Evolutionary conservation across 169 alveolate species (phyloP), one percentile per base, ranked within the genome.

Genomic region (Eimeria acervulina): DNA sequence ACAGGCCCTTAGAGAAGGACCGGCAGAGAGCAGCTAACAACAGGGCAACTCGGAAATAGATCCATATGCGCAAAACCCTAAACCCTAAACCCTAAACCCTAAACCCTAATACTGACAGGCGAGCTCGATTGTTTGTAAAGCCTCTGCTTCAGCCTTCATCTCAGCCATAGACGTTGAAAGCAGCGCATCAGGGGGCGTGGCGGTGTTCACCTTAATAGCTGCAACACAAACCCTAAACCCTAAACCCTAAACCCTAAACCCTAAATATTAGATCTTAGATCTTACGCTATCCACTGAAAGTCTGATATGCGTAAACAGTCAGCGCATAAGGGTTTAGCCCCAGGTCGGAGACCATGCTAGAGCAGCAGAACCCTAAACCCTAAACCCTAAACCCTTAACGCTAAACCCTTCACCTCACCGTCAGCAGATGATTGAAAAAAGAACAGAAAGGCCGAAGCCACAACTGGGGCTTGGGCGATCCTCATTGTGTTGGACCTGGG

Each of bases 341-440:
- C n/a, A n/a, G n/a, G n/a, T n/a, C n/a, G n/a, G n/a, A n/a, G n/a
- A n/a, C n/a, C n/a, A n/a, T n/a, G n/a, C n/a, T n/a, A n/a, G n/a
- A n/a, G n/a, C n/a, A n/a, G n/a, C n/a, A n/a, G n/a, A 47, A 47
- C 90, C 68, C 70, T 80, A 80, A 80, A 47, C 90, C 90, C 70
- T 47, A 80, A 80, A 74, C 85, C 85, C 85, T 74, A 74, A 38
- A 74, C 59, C 83, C 83, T 78, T 6, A 38, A 78, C n/a, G 33
- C 38, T 19, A 33, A 72, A 36, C 83, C 8, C 13, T n/a, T 28
- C n/a, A 36, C 59, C 59, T 42, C 33, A 74, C 87, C 87, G 10
- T 33, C 31, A n/a, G 87, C 51, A 0, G 52, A 21, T 13, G 28
- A 17, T 33, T 33, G 59, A 7, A 38, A 38, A 74, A 40, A 74